These are phyloP conservation scores for Cucurbita maxima DNA, from an alignment of 306 rosid species.

Conservation along the genomic window DNA sequence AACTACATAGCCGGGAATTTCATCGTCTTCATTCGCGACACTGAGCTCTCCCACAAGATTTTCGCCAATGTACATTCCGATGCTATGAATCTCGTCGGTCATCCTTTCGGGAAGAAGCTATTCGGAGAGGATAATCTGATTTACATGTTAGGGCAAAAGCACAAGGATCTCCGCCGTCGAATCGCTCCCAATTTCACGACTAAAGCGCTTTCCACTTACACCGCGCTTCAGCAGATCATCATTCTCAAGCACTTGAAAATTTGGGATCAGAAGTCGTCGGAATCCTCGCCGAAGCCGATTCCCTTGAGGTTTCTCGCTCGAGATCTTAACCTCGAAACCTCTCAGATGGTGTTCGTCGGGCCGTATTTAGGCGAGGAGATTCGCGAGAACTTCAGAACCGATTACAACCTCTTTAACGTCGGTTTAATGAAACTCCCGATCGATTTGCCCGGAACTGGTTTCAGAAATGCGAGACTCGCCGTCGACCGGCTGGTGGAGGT, in stretches of 20 bases:
- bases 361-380: constrained; percentile 38
- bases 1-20: constrained; percentile 70
- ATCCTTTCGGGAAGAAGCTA: constrained; percentile 82
- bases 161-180: constrained; percentile 77
- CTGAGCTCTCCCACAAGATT: constrained; percentile 63
- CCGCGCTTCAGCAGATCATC: constrained; percentile 53
- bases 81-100: constrained; percentile 64
- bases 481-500: constrained; percentile 36
- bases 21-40: constrained; percentile 59
- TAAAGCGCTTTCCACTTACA: constrained; percentile 59
- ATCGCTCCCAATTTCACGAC: constrained; percentile 78
- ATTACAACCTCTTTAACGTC: constrained; percentile 61
- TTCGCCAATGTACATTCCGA: constrained; percentile 73
- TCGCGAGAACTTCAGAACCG: constrained; percentile 41
- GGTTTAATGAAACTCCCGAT: constrained; percentile 72
- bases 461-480: constrained; percentile 70
- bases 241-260: constrained; percentile 45
- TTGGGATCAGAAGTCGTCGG: constrained; percentile 29
- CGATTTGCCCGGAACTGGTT: constrained; percentile 64
- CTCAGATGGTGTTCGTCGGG: constrained; percentile 76
- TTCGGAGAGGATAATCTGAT: constrained; percentile 85
- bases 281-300: constrained; percentile 8
- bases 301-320: constrained; percentile 45
- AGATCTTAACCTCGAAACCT: constrained; percentile 71
- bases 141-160: constrained; percentile 69